Evolutionary conservation across 352 stramenopile genomes (phyloP).

Genomic region (Pythium biforme): DNA sequence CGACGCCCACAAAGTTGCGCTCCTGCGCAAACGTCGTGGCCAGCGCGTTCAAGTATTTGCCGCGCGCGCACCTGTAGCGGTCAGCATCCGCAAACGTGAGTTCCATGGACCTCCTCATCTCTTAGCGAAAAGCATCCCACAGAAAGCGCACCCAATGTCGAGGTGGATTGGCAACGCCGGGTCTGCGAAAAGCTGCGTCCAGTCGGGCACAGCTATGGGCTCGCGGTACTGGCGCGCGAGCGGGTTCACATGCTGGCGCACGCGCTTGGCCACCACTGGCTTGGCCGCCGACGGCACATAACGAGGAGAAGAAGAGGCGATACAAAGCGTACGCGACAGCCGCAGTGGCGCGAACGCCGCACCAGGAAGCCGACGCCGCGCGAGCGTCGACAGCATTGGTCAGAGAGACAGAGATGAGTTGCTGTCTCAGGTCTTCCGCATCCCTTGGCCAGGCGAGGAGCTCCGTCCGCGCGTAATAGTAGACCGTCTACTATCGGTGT

Average conservation of each 20-base stretch:
- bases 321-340: not conserved
- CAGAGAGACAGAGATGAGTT: not conserved
- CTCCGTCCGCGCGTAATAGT: not conserved
- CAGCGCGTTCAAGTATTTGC: slow-evolving; percentile 77
- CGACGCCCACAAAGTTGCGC: slow-evolving; percentile 79
- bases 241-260: slow-evolving; percentile 87
- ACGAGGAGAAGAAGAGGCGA: not conserved
- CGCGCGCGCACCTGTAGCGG: slow-evolving; percentile 41
- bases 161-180: slow-evolving; percentile 68
- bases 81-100: not conserved
- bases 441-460: slow-evolving; percentile 2
- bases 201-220: slow-evolving; percentile 64
- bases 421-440: not conserved
- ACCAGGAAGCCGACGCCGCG: not conserved
- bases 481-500: not conserved
- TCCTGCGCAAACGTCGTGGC: slow-evolving; percentile 32
- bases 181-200: slow-evolving; percentile 44
- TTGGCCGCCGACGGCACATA: not conserved
- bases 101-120: too few relatives aligned
- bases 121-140: too few relatives aligned
- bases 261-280: slow-evolving; percentile 39
- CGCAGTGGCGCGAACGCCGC: not conserved
- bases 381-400: slow-evolving; percentile 2
- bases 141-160: slow-evolving; percentile 63
- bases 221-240: slow-evolving; percentile 61